A percentile compares a stretch with the other conserved stretches of the same genome.
Evolutionary conservation across 148 eudicot genomes (phyloP).

Genomic region (Rhododendron griersonianum): DNA sequence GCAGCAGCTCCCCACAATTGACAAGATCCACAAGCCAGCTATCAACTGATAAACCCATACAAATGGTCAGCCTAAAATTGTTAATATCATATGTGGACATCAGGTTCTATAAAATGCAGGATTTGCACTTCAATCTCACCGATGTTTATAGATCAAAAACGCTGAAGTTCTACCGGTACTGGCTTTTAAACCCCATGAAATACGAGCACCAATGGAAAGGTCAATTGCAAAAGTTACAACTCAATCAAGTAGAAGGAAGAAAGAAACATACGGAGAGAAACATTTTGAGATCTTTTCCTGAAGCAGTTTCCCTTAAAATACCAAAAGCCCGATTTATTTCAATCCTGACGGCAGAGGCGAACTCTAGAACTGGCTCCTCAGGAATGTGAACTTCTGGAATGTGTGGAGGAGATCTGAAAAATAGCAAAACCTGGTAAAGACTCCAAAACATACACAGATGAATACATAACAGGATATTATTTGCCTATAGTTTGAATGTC

Average conservation of each 20-base stretch:
- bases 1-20: slow-evolving; percentile 79
- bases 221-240: background rate
- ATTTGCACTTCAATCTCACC: background rate
- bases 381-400: slow-evolving; percentile 33
- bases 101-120: background rate
- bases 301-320: slow-evolving; percentile 22
- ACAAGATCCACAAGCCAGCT: slow-evolving; percentile 82
- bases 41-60: slow-evolving; percentile 48
- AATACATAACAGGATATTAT: background rate
- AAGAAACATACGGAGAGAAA: slow-evolving; percentile 25
- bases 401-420: slow-evolving; percentile 26
- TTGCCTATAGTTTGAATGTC: background rate
- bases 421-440: background rate
- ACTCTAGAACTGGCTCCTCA: slow-evolving; percentile 20
- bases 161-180: background rate
- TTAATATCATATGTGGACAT: background rate
- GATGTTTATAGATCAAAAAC: background rate
- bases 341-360: slow-evolving; percentile 24
- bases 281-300: slow-evolving; percentile 33
- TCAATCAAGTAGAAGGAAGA: background rate
- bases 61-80: background rate
- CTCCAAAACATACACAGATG: background rate
- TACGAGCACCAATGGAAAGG: background rate
- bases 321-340: slow-evolving; percentile 28
- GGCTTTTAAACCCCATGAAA: background rate